A percentile compares a stretch with the other conserved stretches of the same genome.
Conservation (phyloP, 208 protist genomes). For the Herpetomonas muscarum region DNA sequence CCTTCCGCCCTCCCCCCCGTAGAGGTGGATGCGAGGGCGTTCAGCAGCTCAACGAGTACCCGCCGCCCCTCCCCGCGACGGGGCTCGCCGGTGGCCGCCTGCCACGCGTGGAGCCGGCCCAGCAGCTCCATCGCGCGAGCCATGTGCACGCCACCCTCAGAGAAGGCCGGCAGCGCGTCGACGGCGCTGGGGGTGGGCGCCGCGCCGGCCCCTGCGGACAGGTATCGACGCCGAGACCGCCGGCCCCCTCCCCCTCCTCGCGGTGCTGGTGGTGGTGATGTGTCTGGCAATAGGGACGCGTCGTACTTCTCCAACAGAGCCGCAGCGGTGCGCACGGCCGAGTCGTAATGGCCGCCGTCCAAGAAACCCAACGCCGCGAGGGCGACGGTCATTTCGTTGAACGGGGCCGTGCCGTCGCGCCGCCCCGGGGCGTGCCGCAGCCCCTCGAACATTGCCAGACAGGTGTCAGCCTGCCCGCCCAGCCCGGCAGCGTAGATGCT, state of each 20-base stretch:
- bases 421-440: constrained; percentile 15
- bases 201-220: not conserved
- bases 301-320: constrained; percentile 15
- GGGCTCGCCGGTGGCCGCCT: not conserved
- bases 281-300: no score
- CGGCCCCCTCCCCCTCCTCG: not conserved
- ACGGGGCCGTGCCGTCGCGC: constrained; percentile 19
- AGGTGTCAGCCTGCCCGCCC: constrained; percentile 27
- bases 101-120: not conserved
- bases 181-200: not conserved
- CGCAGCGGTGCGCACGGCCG: constrained; percentile 21
- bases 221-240: not conserved
- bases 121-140: not conserved
- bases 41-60: not conserved
- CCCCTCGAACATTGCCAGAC: constrained; percentile 13
- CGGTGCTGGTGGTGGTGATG: no score
- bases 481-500: constrained; percentile 60
- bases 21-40: not conserved
- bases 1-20: not conserved
- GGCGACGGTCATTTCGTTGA: constrained; percentile 66
- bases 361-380: constrained; percentile 62
- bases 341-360: constrained; percentile 36
- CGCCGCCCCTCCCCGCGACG: not conserved
- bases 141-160: not conserved
- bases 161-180: not conserved